A percentile compares a stretch with the other conserved stretches of the same genome.
Evolutionary conservation across 495 filamentous ascomycete genomes (phyloP).

Genomic region (Talaromyces nanjingensis): DNA sequence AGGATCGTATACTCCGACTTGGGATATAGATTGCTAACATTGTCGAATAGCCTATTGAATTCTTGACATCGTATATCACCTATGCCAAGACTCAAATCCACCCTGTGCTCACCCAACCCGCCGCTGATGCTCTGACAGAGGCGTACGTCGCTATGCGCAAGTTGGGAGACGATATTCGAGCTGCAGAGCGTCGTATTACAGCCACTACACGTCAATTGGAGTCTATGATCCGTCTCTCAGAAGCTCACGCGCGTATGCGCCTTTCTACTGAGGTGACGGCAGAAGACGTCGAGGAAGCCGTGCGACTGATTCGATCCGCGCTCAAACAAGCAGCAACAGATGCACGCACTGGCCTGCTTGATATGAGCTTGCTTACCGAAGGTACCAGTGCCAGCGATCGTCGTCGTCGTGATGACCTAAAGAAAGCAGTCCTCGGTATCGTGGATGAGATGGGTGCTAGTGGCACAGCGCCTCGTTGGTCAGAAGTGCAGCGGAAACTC

Average conservation of each 20-base stretch:
- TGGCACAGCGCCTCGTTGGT: constrained; percentile 63
- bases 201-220: constrained; percentile 94
- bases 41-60: constrained; percentile 68
- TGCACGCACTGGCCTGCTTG: constrained; percentile 82
- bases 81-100: constrained; percentile 87
- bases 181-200: constrained; percentile 90
- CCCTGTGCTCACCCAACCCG: constrained; percentile 68
- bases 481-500: constrained; percentile 66
- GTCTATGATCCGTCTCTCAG: constrained; percentile 91
- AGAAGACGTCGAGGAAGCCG: constrained; percentile 83
- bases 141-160: constrained; percentile 95
- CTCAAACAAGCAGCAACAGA: constrained; percentile 97
- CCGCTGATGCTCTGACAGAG: constrained; percentile 71
- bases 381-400: constrained; percentile 81
- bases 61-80: constrained; percentile 94
- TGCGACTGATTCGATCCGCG: constrained; percentile 85
- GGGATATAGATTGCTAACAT: not conserved
- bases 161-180: constrained; percentile 88
- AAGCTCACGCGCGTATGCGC: constrained; percentile 97
- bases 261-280: constrained; percentile 67
- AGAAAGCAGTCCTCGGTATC: constrained; percentile 63
- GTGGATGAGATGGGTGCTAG: constrained; percentile 69
- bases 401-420: constrained; percentile 73
- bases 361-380: constrained; percentile 92
- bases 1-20: not conserved